Evolutionary conservation across 179 eudicot genomes (phyloP).

Genomic region (Beta lomatogona): DNA sequence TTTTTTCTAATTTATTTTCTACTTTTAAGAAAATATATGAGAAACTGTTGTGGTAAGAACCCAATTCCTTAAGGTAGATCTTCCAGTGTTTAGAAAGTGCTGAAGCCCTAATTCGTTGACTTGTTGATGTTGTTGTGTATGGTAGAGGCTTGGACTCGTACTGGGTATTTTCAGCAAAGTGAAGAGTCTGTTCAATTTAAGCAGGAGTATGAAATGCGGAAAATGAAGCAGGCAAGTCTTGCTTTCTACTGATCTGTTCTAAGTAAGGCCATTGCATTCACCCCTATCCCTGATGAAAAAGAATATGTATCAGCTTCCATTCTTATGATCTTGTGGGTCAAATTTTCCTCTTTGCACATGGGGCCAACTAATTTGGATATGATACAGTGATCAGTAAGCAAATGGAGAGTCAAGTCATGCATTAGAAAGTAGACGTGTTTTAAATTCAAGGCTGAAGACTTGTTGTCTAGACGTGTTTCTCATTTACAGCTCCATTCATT

Average conservation of each 20-base stretch:
- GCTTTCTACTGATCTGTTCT: neutral
- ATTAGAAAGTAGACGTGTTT: neutral
- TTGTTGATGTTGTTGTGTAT: neutral
- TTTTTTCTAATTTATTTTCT: no score
- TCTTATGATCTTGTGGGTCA: neutral
- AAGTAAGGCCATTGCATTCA: neutral
- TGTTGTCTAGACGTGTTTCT: neutral
- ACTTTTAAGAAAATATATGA: no score
- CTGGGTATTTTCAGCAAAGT: slow-evolving; percentile 70
- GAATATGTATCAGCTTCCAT: neutral
- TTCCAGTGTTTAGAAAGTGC: neutral
- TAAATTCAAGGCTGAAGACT: neutral
- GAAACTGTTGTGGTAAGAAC: no score
- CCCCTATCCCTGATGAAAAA: neutral
- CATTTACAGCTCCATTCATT: neutral
- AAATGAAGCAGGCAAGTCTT: slow-evolving; percentile 72
- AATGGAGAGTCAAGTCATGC: neutral
- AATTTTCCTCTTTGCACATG: neutral
- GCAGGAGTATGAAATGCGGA: slow-evolving; percentile 90
- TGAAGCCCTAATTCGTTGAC: neutral
- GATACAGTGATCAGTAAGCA: neutral
- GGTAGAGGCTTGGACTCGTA: slow-evolving; percentile 57
- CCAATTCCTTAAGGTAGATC: neutral
- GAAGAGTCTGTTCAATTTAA: slow-evolving; percentile 78
- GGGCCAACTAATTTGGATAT: neutral